A percentile compares a stretch with the other conserved stretches of the same genome.
Evolutionary conservation across 768 basidiomycete species (phyloP).

Genomic region (Boletus coccyginus): DNA sequence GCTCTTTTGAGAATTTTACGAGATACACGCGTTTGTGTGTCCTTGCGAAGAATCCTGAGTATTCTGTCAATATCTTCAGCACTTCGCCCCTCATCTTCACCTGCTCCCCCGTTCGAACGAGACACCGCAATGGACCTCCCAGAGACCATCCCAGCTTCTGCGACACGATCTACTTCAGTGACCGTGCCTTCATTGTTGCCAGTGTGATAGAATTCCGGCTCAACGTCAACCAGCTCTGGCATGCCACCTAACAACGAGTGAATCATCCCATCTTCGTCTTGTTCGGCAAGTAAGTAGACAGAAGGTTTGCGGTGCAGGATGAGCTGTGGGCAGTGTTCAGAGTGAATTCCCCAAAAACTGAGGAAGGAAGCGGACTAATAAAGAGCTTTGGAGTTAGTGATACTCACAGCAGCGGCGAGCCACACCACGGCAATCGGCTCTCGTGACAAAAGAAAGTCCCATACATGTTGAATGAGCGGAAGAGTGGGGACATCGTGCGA

Average conservation of each 20-base stretch:
- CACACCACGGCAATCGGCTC: slow-evolving; percentile 83
- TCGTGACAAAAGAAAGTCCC: slow-evolving; percentile 83
- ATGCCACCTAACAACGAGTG: slow-evolving; percentile 70
- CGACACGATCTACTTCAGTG: background rate
- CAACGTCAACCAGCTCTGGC: slow-evolving; percentile 43
- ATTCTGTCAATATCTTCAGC: background rate
- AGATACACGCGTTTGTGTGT: background rate
- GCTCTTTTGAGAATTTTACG: background rate
- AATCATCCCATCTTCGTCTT: slow-evolving; percentile 80
- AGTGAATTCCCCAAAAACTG: background rate
- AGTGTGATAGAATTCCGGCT: slow-evolving; percentile 3
- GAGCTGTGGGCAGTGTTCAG: slow-evolving; percentile 45
- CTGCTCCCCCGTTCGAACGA: background rate
- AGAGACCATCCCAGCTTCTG: background rate
- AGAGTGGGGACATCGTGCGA: slow-evolving; percentile 90
- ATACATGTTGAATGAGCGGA: slow-evolving; percentile 87
- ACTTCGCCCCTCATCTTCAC: background rate
- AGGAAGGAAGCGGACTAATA: background rate
- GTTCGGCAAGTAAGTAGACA: slow-evolving; percentile 55
- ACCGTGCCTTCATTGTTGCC: background rate
- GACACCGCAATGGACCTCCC: background rate
- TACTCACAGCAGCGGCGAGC: slow-evolving; percentile 74
- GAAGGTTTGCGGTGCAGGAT: slow-evolving; percentile 71
- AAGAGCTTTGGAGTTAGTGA: background rate
- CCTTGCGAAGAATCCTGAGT: background rate